phyloP scores from a whole-genome alignment of 805 yeast species.

The Starmerella ratchasimensis region DNA sequence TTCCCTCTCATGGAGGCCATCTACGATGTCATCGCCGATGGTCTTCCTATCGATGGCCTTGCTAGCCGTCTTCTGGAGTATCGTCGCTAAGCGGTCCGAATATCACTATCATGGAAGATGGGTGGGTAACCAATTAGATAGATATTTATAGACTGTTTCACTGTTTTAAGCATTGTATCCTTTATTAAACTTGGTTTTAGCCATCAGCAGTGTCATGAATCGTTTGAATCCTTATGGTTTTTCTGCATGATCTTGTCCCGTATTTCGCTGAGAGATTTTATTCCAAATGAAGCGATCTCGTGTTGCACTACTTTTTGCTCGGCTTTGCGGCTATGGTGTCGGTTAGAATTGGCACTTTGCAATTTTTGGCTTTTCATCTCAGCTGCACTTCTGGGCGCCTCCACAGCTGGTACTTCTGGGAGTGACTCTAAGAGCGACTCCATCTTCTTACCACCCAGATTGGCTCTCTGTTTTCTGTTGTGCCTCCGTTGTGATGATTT shows the following conservation, averaged over 20 bases:
- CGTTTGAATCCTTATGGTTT: no score
- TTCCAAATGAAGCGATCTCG: conserved; percentile 12
- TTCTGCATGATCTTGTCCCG: conserved; percentile 1
- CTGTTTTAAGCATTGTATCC: no score
- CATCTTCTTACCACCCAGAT: conserved; percentile 20
- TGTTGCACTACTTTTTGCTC: conserved; percentile 15
- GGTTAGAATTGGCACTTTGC: conserved; percentile 6
- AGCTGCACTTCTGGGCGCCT: conserved; percentile 7
- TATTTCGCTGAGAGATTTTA: conserved; percentile 9
- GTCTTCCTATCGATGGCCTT: conserved; percentile 56
- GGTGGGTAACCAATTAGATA: neutral
- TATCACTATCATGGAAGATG: no score
- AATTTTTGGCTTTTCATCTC: conserved; percentile 9
- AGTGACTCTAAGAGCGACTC: conserved; percentile 15
- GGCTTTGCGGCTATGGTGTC: conserved; percentile 16
- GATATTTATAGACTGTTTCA: neutral
- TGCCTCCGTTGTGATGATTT: conserved; percentile 19
- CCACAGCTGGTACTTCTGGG: conserved; percentile 11
- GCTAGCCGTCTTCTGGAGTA: conserved; percentile 13
- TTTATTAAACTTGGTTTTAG: no score
- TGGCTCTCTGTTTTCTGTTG: conserved; percentile 16
- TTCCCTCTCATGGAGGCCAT: conserved; percentile 76
- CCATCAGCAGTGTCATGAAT: no score
- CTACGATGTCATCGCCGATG: conserved; percentile 68
- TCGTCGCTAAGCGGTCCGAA: no score